A percentile compares a stretch with the other conserved stretches of the same genome.
These are phyloP conservation scores for Phlyctochytrium bullatum DNA, from an alignment of 192 early-diverging fungal species.

Conservation along the genomic window DNA sequence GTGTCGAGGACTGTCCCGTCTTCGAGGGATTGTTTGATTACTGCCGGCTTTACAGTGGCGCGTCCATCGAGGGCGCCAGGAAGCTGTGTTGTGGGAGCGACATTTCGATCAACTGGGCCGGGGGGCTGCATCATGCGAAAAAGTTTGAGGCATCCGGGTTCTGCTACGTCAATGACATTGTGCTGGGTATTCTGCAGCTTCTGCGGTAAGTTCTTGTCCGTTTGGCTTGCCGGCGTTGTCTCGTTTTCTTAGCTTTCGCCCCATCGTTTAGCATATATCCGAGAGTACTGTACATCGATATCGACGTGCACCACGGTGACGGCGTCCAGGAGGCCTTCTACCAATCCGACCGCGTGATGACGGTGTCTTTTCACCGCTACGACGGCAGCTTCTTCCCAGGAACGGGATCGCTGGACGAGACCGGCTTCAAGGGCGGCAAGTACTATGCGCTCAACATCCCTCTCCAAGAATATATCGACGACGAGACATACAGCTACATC, in stretches of 20 bases:
- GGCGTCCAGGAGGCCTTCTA: slow-evolving; percentile 96
- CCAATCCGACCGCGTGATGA: slow-evolving; percentile 91
- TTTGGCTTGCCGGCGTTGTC: not conserved
- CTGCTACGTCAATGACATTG: slow-evolving; percentile 99
- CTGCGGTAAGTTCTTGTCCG: slow-evolving; percentile 51
- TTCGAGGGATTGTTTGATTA: slow-evolving; percentile 97
- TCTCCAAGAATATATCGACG: slow-evolving; percentile 91
- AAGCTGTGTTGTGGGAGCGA: slow-evolving; percentile 62
- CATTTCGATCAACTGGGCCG: slow-evolving; percentile 94
- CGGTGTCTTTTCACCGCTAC: slow-evolving; percentile 93
- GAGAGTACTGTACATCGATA: slow-evolving; percentile 95
- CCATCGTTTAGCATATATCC: slow-evolving; percentile 57
- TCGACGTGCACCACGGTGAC: slow-evolving; percentile 98
- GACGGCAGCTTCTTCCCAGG: slow-evolving; percentile 95
- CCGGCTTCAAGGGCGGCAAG: slow-evolving; percentile 82
- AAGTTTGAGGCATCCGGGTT: slow-evolving; percentile 95
- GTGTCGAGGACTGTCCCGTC: slow-evolving; percentile 91
- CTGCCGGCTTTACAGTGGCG: slow-evolving; percentile 83
- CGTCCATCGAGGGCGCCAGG: slow-evolving; percentile 88
- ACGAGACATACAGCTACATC: slow-evolving; percentile 83
- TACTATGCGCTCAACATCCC: slow-evolving; percentile 95
- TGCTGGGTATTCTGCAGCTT: slow-evolving; percentile 88
- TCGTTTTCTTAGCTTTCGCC: not conserved
- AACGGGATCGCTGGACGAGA: slow-evolving; percentile 86
- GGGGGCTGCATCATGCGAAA: slow-evolving; percentile 96